Evolutionary conservation across 306 rosid genomes (phyloP).

Genomic region (Corylus avellana): DNA sequence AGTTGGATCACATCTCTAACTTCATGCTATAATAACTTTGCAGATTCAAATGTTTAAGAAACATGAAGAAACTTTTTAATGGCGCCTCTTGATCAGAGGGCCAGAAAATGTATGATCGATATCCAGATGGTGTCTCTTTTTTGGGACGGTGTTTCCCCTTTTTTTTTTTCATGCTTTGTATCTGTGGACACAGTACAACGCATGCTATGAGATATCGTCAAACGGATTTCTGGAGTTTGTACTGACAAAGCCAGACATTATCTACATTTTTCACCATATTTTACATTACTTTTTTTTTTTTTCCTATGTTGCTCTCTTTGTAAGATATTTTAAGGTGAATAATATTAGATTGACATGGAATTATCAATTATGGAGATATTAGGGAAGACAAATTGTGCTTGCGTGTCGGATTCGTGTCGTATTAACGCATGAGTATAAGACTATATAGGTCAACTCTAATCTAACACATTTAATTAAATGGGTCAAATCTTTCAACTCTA

Average conservation of each 20-base stretch:
- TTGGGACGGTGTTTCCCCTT: slow-evolving; percentile 38
- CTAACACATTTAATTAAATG: too few relatives aligned
- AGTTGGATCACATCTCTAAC: not conserved
- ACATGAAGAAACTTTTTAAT: not conserved
- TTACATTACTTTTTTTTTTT: slow-evolving; percentile 26
- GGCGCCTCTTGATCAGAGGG: slow-evolving; percentile 3
- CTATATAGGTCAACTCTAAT: too few relatives aligned
- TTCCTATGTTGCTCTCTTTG: slow-evolving; percentile 38
- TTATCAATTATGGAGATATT: not conserved
- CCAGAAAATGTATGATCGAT: slow-evolving; percentile 15
- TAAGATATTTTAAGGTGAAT: slow-evolving; percentile 53
- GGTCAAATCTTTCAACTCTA: too few relatives aligned
- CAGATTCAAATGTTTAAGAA: slow-evolving; percentile 26
- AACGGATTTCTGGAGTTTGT: slow-evolving; percentile 34
- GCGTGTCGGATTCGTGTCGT: too few relatives aligned
- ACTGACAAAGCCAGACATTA: slow-evolving; percentile 35
- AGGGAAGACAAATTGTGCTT: too few relatives aligned
- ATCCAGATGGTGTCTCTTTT: slow-evolving; percentile 37
- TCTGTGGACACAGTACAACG: slow-evolving; percentile 48
- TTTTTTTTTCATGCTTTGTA: slow-evolving; percentile 78
- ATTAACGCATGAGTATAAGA: too few relatives aligned
- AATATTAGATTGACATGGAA: slow-evolving; percentile 32
- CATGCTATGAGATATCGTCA: slow-evolving; percentile 54
- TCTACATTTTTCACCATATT: slow-evolving; percentile 38
- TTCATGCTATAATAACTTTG: slow-evolving; percentile 10